Evolutionary conservation across 192 early-diverging fungal species (phyloP).

Genomic region (Rhizophagus sp.): DNA sequence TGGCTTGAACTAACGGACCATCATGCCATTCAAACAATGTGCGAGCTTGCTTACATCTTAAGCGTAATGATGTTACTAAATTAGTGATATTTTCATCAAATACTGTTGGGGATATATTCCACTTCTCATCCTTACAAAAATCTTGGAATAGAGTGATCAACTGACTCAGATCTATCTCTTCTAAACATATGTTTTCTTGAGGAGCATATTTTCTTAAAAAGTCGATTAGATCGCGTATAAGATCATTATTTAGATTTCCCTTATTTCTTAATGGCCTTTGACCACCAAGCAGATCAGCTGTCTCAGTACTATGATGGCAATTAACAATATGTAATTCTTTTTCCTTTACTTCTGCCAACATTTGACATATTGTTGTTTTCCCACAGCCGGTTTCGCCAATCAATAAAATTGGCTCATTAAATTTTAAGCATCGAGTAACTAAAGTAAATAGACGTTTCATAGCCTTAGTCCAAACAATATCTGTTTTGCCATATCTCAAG

Average conservation of each 20-base stretch:
- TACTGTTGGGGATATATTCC: not conserved
- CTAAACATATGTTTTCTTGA: constrained; percentile 30
- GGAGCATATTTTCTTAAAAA: constrained; percentile 29
- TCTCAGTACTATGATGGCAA: constrained; percentile 96
- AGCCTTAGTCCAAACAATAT: constrained; percentile 92
- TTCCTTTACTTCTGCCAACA: constrained; percentile 69
- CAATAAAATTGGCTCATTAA: constrained; percentile 89
- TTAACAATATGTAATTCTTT: constrained; percentile 85
- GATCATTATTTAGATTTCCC: constrained; percentile 50
- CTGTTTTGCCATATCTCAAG: constrained; percentile 18
- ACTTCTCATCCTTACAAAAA: constrained; percentile 28
- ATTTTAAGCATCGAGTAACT: constrained; percentile 74
- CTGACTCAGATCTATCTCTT: constrained; percentile 36
- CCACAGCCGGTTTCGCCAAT: constrained; percentile 99
- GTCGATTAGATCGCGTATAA: constrained; percentile 45
- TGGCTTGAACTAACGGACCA: constrained; percentile 89
- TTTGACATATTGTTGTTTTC: constrained; percentile 97
- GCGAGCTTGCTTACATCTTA: constrained; percentile 43
- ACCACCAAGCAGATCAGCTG: constrained; percentile 89
- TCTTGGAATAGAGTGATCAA: constrained; percentile 37
- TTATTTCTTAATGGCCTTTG: constrained; percentile 89
- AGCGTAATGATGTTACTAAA: constrained; percentile 26
- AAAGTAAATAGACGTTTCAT: constrained; percentile 90
- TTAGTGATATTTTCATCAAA: not conserved
- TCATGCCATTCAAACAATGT: constrained; percentile 96